phyloP scores from a whole-genome alignment of 352 stramenopile species.

The Globisporangium spiculum region DNA sequence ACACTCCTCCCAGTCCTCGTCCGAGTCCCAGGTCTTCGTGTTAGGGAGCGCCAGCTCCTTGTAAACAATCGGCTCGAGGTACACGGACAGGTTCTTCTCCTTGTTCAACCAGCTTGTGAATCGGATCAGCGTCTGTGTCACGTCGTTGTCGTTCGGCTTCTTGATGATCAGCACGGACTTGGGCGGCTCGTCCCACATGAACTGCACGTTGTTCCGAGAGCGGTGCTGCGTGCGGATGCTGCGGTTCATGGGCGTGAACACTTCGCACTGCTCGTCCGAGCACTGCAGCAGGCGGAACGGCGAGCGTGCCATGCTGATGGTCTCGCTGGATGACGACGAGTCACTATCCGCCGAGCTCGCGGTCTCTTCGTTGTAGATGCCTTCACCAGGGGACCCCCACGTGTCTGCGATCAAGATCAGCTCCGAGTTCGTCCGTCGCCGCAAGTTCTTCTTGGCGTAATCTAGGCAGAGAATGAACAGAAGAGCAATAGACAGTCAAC shows the following conservation, averaged over 20 bases:
- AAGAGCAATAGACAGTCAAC: not conserved
- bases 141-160: conserved; percentile 82
- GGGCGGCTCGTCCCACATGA: conserved; percentile 85
- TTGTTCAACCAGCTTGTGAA: conserved; percentile 72
- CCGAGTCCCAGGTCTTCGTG: conserved; percentile 63
- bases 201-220: conserved; percentile 86
- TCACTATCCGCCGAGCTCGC: conserved; percentile 45
- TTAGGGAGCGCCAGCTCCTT: conserved; percentile 49
- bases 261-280: conserved; percentile 86
- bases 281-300: conserved; percentile 82
- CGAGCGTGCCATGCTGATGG: conserved; percentile 37
- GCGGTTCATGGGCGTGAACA: conserved; percentile 84
- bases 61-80: conserved; percentile 74
- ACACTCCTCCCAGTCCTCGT: conserved; percentile 60
- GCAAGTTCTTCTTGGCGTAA: conserved; percentile 48
- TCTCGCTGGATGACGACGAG: conserved; percentile 46
- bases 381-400: conserved; percentile 63
- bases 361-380: conserved; percentile 70
- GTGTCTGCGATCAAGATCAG: conserved; percentile 80
- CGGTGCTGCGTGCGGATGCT: conserved; percentile 85
- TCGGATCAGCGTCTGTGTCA: conserved; percentile 64
- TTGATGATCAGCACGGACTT: conserved; percentile 86
- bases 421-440: conserved; percentile 81
- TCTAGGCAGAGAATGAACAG: conserved; percentile 17
- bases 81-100: conserved; percentile 70